Base-by-base conservation (phyloP, 2,329 filamentous ascomycete species). In the Lecanicillium sp. region DNA sequence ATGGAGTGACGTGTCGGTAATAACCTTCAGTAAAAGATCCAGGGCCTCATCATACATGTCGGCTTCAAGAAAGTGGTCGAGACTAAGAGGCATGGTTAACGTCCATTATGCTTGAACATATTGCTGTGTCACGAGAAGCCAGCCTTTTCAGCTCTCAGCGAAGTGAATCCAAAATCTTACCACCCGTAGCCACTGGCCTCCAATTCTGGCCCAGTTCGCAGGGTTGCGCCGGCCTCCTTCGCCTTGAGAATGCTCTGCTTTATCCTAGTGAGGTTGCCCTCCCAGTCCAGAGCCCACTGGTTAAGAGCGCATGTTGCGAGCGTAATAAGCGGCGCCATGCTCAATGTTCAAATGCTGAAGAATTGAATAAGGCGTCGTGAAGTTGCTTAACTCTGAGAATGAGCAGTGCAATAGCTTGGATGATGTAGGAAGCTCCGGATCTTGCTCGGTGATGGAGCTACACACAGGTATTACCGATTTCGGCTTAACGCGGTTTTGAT, bases 211-310 rank as follows among this genome's bases (percentile, higher is more conserved):
- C 75, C 75, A 3, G 73, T 69, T 37, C 80, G 68, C n/a, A 84
- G 57, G 9, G 66, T 72, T n/a, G 80, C 79, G 18, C 77, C 75
- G 3, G 66, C 65, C 33, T 61, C 63, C 56, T 83, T 84, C 14
- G 80, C 78, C 18, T 60, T 48, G 27, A 59, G 64, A 48, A 84
- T 78, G 40, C 73, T 78, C 53, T 81, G 66, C 14, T 79, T 68
- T 45, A 85, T 83, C 14, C 81, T 67, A 35, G 70, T 65, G 2
- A 67, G 57, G 51, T 85, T 85, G 28, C 78, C 79, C 45, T 73
- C 65, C 48, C 75, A 82, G 51, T 82, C 78, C 7, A 83, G 73
- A 54, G 8, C 60, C 52, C 30, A 58, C 60, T 9, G 55, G 52
- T 14, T 41, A 7, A 60, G 42, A 13, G 59, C 58, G 14, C 55